Percentiles rank a stretch among this genome's conserved stretches.
phyloP scores from a whole-genome alignment of 2,329 filamentous ascomycete genomes.

The Chaetomium olivaceum region DNA sequence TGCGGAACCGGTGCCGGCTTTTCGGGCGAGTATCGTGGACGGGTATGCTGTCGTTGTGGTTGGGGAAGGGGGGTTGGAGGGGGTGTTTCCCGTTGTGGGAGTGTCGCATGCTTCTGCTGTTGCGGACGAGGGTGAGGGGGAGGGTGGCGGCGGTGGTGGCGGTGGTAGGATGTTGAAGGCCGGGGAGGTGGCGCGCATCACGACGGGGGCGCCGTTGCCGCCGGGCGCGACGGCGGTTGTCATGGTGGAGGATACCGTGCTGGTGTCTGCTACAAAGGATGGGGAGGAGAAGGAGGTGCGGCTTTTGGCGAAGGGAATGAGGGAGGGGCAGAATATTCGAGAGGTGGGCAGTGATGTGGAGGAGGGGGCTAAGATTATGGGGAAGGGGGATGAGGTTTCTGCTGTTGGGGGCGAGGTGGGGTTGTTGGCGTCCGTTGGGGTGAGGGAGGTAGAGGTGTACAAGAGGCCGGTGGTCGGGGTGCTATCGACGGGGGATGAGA shows the following conservation, averaged over 20 bases:
- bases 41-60: conserved; percentile 90
- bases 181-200: conserved; percentile 85
- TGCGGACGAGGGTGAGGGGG: too few relatives aligned
- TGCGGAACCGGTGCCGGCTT: conserved; percentile 83
- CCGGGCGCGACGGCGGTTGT: conserved; percentile 87
- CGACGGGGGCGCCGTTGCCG: conserved; percentile 89
- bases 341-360: conserved; percentile 88
- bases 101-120: conserved; percentile 76
- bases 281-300: conserved; percentile 69
- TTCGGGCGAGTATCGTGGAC: conserved; percentile 93
- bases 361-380: conserved; percentile 67
- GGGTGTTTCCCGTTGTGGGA: conserved; percentile 80
- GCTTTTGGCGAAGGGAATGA: conserved; percentile 75
- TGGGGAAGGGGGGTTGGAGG: conserved; percentile 66
- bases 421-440: conserved; percentile 81
- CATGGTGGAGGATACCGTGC: conserved; percentile 91
- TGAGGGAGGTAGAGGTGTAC: conserved; percentile 69
- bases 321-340: conserved; percentile 81
- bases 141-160: too few relatives aligned
- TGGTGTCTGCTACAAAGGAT: conserved; percentile 54
- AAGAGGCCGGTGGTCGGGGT: conserved; percentile 78
- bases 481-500: conserved; percentile 91
- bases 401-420: conserved; percentile 89
- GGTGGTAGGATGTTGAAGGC: conserved; percentile 43
- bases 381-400: conserved; percentile 78